Evolutionary conservation across 1,284 basidiomycete genomes (phyloP).

Genomic region (Golubevia pallescens): DNA sequence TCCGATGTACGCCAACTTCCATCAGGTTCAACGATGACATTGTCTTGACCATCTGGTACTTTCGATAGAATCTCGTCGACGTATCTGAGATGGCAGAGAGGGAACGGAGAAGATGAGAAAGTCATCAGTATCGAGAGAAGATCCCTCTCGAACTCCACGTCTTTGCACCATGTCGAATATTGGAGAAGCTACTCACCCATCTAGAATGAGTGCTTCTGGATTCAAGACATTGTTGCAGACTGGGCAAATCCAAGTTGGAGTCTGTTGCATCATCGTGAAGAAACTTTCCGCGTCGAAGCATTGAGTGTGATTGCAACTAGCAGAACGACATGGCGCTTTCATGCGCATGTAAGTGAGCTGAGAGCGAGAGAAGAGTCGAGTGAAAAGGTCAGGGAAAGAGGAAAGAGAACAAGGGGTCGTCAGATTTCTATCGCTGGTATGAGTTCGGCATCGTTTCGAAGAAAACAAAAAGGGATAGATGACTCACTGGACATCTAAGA

Average conservation of each 20-base stretch:
- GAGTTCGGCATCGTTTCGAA: too few species aligned
- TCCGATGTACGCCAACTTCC: conserved; percentile 94
- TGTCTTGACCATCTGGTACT: conserved; percentile 80
- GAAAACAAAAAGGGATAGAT: too few species aligned
- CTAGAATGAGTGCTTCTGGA: conserved; percentile 83
- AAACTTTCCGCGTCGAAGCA: conserved; percentile 96
- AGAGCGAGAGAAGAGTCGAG: neutral
- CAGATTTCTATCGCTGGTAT: too few species aligned
- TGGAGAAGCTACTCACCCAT: conserved; percentile 73
- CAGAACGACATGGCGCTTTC: conserved; percentile 81
- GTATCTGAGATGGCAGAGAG: conserved; percentile 69
- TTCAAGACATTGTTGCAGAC: conserved; percentile 83
- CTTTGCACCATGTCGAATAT: conserved; percentile 1
- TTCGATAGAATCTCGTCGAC: conserved; percentile 80
- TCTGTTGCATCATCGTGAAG: conserved; percentile 93
- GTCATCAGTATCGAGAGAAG: too few species aligned
- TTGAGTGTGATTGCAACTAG: conserved; percentile 83
- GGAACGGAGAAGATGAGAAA: conserved; percentile 21
- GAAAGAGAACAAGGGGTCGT: conserved; percentile 11
- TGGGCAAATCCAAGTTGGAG: conserved; percentile 96
- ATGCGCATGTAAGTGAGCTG: conserved; percentile 89
- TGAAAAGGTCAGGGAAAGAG: neutral
- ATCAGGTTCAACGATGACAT: conserved; percentile 89
- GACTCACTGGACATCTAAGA: conserved; percentile 43
- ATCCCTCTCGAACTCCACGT: too few species aligned